Evolutionary conservation across 805 yeast genomes (phyloP).

Genomic region (Sporopachydermia quercuum): DNA sequence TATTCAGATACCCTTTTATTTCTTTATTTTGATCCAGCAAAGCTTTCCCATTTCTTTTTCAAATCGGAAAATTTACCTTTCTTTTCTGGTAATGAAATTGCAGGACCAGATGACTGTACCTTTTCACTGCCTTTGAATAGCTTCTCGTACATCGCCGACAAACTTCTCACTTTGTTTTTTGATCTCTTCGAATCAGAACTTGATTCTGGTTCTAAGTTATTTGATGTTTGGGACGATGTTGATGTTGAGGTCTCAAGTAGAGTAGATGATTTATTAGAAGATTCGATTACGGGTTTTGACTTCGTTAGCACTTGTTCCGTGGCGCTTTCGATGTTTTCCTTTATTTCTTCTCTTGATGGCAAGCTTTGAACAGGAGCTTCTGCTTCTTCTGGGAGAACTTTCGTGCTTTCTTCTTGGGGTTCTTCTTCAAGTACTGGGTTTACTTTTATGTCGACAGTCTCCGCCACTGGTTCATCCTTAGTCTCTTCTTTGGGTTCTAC

Average conservation of each 20-base stretch:
- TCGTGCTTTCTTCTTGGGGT: not conserved
- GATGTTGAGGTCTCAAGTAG: no score
- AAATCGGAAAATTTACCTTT: not conserved
- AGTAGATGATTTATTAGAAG: no score
- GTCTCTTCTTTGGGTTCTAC: slow-evolving; percentile 2
- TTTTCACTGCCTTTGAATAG: not conserved
- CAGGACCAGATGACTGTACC: not conserved
- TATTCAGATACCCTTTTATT: no score
- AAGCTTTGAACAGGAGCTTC: not conserved
- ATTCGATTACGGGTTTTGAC: no score
- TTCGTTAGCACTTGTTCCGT: no score
- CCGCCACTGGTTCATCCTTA: not conserved
- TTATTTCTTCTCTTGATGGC: no score
- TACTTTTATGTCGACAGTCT: not conserved
- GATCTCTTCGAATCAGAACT: not conserved
- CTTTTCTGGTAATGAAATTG: not conserved
- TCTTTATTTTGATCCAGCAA: no score
- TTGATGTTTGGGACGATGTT: not conserved
- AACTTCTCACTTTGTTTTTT: not conserved
- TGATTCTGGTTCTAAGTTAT: not conserved
- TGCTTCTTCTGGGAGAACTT: not conserved
- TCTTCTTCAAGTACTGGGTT: not conserved
- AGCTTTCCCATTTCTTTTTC: slow-evolving; percentile 1
- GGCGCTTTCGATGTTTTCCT: no score
- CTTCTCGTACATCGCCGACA: not conserved